Percentiles rank a stretch among this genome's conserved stretches.
phyloP scores from a whole-genome alignment of 2,329 filamentous ascomycete species.

The Botrytis fabae region DNA sequence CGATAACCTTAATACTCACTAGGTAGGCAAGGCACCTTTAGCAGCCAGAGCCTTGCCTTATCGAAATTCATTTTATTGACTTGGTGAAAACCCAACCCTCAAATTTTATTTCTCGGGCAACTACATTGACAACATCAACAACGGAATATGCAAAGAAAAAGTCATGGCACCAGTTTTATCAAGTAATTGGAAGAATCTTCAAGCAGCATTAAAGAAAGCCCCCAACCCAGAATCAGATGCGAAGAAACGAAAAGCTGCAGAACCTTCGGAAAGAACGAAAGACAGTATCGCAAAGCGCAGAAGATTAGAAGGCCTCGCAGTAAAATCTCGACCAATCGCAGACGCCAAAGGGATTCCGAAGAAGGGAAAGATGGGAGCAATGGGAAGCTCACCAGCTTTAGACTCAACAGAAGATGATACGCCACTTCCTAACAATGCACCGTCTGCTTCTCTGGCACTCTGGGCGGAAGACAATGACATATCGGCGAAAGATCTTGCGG shows the following conservation, averaged over 20 bases:
- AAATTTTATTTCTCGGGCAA: conserved; percentile 9
- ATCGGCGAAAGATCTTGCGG: conserved; percentile 58
- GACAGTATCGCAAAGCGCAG: conserved; percentile 41
- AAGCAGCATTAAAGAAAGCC: conserved; percentile 56
- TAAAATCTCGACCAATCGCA: conserved; percentile 21
- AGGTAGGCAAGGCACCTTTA: no score
- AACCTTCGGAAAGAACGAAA: conserved; percentile 36
- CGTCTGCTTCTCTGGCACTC: conserved; percentile 57
- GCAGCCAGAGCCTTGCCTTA: neutral
- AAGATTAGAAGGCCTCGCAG: conserved; percentile 36
- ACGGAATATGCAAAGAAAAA: neutral
- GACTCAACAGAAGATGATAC: conserved; percentile 40
- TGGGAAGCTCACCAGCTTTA: conserved; percentile 50
- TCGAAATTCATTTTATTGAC: conserved; percentile 27
- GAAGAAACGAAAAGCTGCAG: conserved; percentile 36
- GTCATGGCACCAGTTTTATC: conserved; percentile 49
- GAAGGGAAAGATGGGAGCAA: conserved; percentile 54
- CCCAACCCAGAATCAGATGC: conserved; percentile 38
- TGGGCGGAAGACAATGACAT: conserved; percentile 64
- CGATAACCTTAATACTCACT: neutral
- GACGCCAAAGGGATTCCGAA: conserved; percentile 18
- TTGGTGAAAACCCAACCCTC: neutral
- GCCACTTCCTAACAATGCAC: conserved; percentile 37
- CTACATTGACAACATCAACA: conserved; percentile 7
- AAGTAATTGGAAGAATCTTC: conserved; percentile 78